Evolutionary conservation across 106 monocot genomes (phyloP), one percentile per base, ranked within the genome.

Genomic region (Vanilla planifolia): DNA sequence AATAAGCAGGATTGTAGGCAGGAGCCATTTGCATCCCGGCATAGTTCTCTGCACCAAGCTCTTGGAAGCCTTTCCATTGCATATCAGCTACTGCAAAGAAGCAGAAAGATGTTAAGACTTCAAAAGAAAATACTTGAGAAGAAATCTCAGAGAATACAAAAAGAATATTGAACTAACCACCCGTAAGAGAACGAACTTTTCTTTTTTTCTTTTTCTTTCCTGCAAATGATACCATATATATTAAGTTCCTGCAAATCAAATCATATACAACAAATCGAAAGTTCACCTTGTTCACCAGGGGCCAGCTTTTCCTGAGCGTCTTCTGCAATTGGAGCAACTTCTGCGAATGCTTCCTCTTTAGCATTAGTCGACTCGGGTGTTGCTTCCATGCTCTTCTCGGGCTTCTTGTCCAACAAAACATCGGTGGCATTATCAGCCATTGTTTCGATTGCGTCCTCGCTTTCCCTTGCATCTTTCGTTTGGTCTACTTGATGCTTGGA

Each of bases 151-250:
- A 41, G 6, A 51, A 7, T 6, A 9, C 22, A 33, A 10, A 21
- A 40, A 8, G 8, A 8, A 27, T 9, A 41, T 17, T 22, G 35
- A 30, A 84, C 84, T 77, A 37, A 93, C 92, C 84, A 71, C n/a
- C 59, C 7, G 63, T 70, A 59, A 72, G 74, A 5, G 63, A 6
- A 9, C 72, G 77, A 25, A 51, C 13, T 67, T 88, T 86, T 46
- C 88, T 99, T 73, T 99, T 99, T 59, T 98, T 96, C 72, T 98
- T 99, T 63, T 85, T 92, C 77, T 92, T 99, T 52, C 65, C 88
- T 82, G 77, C 33, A 59, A 72, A 40, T 66, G 24, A 39, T 43
- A 56, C 1, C 22, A 17, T 20, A 39, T 25, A 22, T 51, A 51
- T 47, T 33, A 6, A 2, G 20, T 23, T 33, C 6, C 45, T 10